Evolutionary conservation across 306 rosid species (phyloP).

Genomic region (Glycine soja): DNA sequence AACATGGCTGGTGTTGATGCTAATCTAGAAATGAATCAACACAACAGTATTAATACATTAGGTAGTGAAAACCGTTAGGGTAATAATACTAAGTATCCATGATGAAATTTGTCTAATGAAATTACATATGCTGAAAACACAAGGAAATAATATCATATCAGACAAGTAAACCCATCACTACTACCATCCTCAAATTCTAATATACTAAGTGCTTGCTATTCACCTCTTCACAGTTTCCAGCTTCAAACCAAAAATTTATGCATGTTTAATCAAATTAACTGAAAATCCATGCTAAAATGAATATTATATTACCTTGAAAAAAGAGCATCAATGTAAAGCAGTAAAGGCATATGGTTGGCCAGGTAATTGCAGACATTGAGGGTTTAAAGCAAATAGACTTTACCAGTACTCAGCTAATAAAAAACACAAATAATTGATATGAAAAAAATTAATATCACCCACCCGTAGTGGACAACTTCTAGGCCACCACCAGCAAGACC

Average conservation of each 20-base stretch:
- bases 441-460: constrained; percentile 45
- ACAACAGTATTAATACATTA: constrained; percentile 35
- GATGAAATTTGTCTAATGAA: neutral
- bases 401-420: constrained; percentile 22
- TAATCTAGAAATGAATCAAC: constrained; percentile 60
- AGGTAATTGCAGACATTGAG: constrained; percentile 26
- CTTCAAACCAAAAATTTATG: neutral
- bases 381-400: constrained; percentile 23
- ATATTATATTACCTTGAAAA: neutral
- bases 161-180: constrained; percentile 13
- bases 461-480: constrained; percentile 95
- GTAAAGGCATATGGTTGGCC: constrained; percentile 22
- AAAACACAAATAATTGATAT: constrained; percentile 21
- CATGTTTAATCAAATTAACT: constrained; percentile 16
- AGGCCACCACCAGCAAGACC: constrained; percentile 82
- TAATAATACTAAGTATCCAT: constrained; percentile 11
- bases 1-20: constrained; percentile 99
- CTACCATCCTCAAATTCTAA: constrained; percentile 2
- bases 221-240: constrained; percentile 27
- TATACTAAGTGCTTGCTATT: neutral
- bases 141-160: constrained; percentile 13
- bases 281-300: neutral
- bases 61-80: constrained; percentile 21
- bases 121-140: constrained; percentile 27
- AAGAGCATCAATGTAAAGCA: constrained; percentile 15